Base-by-base conservation (phyloP, 805 yeast genomes). In the Candida rishiriensis region DNA sequence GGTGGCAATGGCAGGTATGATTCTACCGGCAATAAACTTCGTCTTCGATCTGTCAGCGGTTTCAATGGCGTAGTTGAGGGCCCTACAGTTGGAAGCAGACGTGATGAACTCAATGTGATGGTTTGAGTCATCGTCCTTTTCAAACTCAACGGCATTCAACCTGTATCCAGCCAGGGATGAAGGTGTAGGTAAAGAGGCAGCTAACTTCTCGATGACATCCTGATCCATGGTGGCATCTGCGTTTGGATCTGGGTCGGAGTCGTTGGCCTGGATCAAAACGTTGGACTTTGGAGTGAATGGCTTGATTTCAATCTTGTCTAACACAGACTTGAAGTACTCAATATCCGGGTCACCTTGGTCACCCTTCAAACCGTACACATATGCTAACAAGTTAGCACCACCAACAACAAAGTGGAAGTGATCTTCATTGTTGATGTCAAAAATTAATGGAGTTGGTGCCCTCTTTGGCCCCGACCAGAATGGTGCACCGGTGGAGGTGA, bases 381-480 rank as follows among this genome's bases (percentile, higher is more conserved):
- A 87, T 0, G 99, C 98, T 57, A 90, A 82, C 54, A 93, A 75
- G 61, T 88, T 88, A 2, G 99, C 98, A 43, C 84, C 98, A 13
- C 87, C 95, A 43, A 82, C 82, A 44, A 93, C 71, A 59, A 91
- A 93, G 56, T 85, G 79, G 63, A 83, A 76, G 64, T 91, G 97
- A 56, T 88, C 85, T 11, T 74, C 73, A 60, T 88, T 80, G 56
- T 79, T 70, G 53, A 85, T 73, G 60, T 89, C 91, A 62, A 93
- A 89, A 12, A 52, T 71, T 50, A 89, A 73, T n/a, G 96, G 88
- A 37, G 75, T 78, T 39, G 99, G 99, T 15, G 96, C 96, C 64
- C 98, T 83, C 69, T 93, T 93, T 30, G 98, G 93, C 44, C 97
- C 97, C 16, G 96, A 79, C 99, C 99, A 93, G 69, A 93, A 93